These are phyloP conservation scores for Remersonia thermophila DNA, from an alignment of 2,329 filamentous ascomycete genomes.

Conservation along the genomic window DNA sequence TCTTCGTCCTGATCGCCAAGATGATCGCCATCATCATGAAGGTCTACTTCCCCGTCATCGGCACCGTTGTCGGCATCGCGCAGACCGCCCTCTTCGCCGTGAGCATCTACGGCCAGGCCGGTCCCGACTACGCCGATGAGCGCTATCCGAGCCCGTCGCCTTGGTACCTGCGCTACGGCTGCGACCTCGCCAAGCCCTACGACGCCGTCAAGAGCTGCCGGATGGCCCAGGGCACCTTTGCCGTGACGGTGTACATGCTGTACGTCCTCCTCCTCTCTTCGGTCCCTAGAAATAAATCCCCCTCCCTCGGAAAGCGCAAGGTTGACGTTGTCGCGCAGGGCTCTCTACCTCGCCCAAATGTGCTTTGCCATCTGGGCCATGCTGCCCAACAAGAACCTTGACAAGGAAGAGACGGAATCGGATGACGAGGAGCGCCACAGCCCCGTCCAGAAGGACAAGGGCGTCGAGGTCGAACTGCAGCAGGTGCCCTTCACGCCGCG, in stretches of 20 bases:
- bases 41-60: conserved; percentile 55
- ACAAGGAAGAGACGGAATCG: conserved; percentile 28
- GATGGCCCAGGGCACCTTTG: conserved; percentile 57
- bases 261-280: conserved; percentile 30
- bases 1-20: conserved; percentile 65
- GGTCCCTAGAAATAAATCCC: too few species aligned
- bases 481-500: conserved; percentile 47
- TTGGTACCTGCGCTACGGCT: conserved; percentile 67
- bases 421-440: conserved; percentile 30
- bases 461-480: conserved; percentile 42
- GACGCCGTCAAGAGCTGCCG: conserved; percentile 47
- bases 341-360: conserved; percentile 48
- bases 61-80: conserved; percentile 42
- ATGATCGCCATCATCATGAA: conserved; percentile 58
- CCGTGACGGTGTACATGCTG: conserved; percentile 54
- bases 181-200: conserved; percentile 44
- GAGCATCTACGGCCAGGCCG: conserved; percentile 58
- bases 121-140: conserved; percentile 59
- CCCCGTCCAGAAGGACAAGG: conserved; percentile 21
- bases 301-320: too few species aligned
- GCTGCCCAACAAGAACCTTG: conserved; percentile 43
- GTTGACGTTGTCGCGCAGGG: too few species aligned
- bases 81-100: conserved; percentile 51
- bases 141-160: conserved; percentile 47
- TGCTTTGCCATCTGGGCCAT: conserved; percentile 46